These are phyloP conservation scores for Guillardia theta DNA, from an alignment of 78 protist species.

Conservation along the genomic window DNA sequence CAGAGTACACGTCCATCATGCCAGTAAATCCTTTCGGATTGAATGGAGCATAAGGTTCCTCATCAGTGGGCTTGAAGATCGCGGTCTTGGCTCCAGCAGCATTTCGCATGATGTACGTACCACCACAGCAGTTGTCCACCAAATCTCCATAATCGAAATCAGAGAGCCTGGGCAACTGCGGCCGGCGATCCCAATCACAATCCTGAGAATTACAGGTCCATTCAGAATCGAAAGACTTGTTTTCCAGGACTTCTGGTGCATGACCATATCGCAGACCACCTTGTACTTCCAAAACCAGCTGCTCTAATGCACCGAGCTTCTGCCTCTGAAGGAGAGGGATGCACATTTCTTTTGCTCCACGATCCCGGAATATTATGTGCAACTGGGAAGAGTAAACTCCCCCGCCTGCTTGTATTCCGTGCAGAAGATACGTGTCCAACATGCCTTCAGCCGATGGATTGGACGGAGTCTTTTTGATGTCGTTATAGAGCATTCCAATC, in stretches of 20 bases:
- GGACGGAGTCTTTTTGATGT: not conserved
- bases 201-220: not conserved
- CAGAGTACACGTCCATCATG: not conserved
- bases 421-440: not conserved
- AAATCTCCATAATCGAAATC: not conserved
- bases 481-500: not conserved
- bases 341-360: not conserved
- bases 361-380: not conserved
- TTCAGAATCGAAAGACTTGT: not conserved
- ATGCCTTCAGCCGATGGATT: not conserved
- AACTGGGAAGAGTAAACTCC: not conserved
- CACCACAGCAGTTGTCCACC: not conserved
- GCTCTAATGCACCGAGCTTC: not conserved
- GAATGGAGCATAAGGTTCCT: conserved; percentile 9
- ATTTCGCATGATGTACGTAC: not conserved
- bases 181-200: not conserved
- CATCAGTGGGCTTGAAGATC: conserved; percentile 9
- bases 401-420: not conserved
- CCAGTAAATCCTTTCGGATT: conserved; percentile 9
- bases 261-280: not conserved
- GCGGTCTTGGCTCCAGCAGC: not conserved
- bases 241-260: not conserved
- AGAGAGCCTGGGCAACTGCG: not conserved
- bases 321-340: not conserved
- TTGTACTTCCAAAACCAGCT: not conserved